A percentile compares a stretch with the other conserved stretches of the same genome.
phyloP scores from a whole-genome alignment of 2,329 filamentous ascomycete genomes.

The Apiospora hydei region DNA sequence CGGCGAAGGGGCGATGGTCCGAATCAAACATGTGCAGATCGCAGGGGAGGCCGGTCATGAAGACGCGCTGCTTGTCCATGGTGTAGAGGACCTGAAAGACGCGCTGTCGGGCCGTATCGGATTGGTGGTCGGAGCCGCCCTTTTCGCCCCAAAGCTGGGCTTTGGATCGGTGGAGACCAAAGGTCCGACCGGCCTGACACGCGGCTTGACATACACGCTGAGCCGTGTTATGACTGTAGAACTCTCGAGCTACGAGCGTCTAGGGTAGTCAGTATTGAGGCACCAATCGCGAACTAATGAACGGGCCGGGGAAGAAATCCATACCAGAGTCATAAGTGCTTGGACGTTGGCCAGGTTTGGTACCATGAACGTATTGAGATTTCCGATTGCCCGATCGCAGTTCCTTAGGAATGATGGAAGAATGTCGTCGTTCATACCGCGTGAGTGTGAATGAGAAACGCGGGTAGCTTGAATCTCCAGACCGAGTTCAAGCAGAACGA shows the following conservation, averaged over 20 bases:
- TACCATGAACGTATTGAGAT: conserved; percentile 30
- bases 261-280: conserved; percentile 18
- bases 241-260: conserved; percentile 31
- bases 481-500: conserved; percentile 31
- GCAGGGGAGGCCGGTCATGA: conserved; percentile 33
- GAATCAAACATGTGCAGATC: conserved; percentile 34
- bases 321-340: background rate
- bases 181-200: conserved; percentile 31
- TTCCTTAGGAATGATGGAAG: conserved; percentile 33
- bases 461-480: conserved; percentile 31
- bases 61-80: conserved; percentile 34
- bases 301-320: background rate
- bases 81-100: conserved; percentile 34
- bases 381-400: conserved; percentile 32
- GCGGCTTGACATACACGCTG: conserved; percentile 34
- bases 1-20: conserved; percentile 28
- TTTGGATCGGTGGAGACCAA: conserved; percentile 32
- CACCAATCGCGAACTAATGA: too few relatives aligned
- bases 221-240: conserved; percentile 30
- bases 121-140: background rate
- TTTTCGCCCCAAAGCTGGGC: background rate
- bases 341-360: conserved; percentile 26
- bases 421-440: conserved; percentile 32
- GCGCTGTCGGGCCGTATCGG: conserved; percentile 25
- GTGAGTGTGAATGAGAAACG: conserved; percentile 26